A percentile compares a stretch with the other conserved stretches of the same genome.
These are phyloP conservation scores for Apiospora koreana DNA, from an alignment of 2,329 filamentous ascomycete genomes.

Conservation along the genomic window DNA sequence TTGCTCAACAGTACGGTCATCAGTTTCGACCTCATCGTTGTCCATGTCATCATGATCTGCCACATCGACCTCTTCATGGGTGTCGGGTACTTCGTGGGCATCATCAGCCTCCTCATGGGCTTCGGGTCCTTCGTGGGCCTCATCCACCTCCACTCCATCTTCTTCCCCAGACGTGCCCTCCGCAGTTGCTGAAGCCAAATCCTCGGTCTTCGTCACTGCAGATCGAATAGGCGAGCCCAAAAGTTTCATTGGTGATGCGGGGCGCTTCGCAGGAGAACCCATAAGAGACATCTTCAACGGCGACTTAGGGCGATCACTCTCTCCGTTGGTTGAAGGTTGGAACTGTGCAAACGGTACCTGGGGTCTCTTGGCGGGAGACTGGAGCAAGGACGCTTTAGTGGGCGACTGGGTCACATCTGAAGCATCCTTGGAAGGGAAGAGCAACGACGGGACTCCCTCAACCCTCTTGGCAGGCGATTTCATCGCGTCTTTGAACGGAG, in stretches of 20 bases:
- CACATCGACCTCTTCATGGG: neutral
- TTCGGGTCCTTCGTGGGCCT: neutral
- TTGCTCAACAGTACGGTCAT: conserved; percentile 20
- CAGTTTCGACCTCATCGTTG: conserved; percentile 31
- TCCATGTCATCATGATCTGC: conserved; percentile 32
- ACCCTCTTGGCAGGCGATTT: conserved; percentile 57
- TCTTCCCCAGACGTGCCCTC: neutral
- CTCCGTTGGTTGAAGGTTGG: conserved; percentile 25
- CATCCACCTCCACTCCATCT: neutral
- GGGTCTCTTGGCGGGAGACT: conserved; percentile 54
- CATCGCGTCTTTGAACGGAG: conserved; percentile 56
- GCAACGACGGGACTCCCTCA: conserved; percentile 41
- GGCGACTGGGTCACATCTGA: conserved; percentile 40
- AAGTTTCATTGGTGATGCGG: conserved; percentile 28
- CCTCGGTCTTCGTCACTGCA: neutral
- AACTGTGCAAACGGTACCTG: conserved; percentile 26
- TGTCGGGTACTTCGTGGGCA: neutral
- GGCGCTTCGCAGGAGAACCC: conserved; percentile 33
- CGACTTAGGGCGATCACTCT: conserved; percentile 33
- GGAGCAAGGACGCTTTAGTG: conserved; percentile 49
- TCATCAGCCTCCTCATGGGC: too few relatives aligned
- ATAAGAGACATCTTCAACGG: conserved; percentile 36
- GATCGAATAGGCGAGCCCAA: conserved; percentile 18
- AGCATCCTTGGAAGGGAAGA: conserved; percentile 28
- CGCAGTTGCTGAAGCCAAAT: neutral